Base-by-base conservation (phyloP, 495 filamentous ascomycete species). In the Xylaria longipes region DNA sequence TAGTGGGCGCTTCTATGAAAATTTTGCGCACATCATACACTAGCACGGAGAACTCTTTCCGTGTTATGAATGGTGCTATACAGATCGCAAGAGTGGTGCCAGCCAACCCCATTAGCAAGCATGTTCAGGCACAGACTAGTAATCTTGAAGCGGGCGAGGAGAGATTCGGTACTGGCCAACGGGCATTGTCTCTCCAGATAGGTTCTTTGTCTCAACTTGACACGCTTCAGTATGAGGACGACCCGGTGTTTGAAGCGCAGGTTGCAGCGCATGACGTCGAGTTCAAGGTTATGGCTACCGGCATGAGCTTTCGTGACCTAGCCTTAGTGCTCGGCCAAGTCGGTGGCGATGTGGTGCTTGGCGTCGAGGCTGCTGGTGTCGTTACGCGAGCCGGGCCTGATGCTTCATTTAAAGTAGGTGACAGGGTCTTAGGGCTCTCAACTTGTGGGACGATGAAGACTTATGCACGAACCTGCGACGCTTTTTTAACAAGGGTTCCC, bases 381-480 rank as follows among this genome's bases (percentile, higher is more conserved):
- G 70, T 74, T 20, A 72, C 70, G 9, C 63, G 46, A 35, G 50
- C 54, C 3, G 74, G 73, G 6, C 0, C 37, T 41, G 48, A 50
- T 50, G 39, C 65, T 35, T 33, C 2, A 22, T 72, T 65, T 39
- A 48, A 41, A 39, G 33, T 37, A 56, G 64, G 64, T 20, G 70
- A 71, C 25, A 48, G 61, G 60, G 60, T 63, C 1, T 9, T 63
- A 37, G 60, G 60, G 64, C 65, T 52, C 88, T 68, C 75, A 20
- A 70, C 75, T 54, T 63, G 41, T 48, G 84, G 83, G 20, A 72
- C 71, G 8, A 76, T 71, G 50, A 69, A 73, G 6, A 78, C 71
- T 1, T 72, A 50, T 33, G 69, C 61, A 57, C 74, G 76, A 14
- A 61, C 67, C 9, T 54, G 66, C 14, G 73, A 56, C 22, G 27